Conservation (phyloP, 1,139 yeast genomes). For the Candida sp. region DNA sequence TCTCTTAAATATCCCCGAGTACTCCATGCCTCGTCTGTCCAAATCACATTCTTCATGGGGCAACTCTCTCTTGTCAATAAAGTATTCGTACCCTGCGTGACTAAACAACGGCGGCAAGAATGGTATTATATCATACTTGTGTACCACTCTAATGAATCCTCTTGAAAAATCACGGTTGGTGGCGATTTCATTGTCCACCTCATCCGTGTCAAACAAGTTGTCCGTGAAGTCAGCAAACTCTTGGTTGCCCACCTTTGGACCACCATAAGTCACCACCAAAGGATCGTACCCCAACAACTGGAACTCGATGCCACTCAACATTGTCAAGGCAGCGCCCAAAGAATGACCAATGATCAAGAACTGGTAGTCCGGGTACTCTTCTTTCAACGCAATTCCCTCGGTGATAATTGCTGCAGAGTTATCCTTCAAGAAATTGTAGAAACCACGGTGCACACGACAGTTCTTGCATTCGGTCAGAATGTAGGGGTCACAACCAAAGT, state of each 20-base stretch:
- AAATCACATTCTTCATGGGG: conserved; percentile 51
- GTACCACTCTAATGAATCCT: conserved; percentile 56
- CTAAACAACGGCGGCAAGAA: conserved; percentile 56
- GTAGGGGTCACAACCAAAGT: conserved; percentile 12
- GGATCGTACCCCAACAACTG: conserved; percentile 55
- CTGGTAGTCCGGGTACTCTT: conserved; percentile 47
- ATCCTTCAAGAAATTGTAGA: conserved; percentile 45
- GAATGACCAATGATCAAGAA: conserved; percentile 71
- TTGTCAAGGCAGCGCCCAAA: conserved; percentile 72
- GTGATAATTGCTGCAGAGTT: conserved; percentile 39
- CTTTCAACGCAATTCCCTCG: conserved; percentile 32
- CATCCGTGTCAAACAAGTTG: conserved; percentile 42
- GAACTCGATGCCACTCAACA: conserved; percentile 63
- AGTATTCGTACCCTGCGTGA: conserved; percentile 56
- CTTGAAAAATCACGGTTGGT: conserved; percentile 20
- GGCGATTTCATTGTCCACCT: conserved; percentile 18
- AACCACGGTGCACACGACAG: conserved; percentile 67
- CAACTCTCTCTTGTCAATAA: conserved; percentile 42
- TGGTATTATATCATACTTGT: conserved; percentile 61
- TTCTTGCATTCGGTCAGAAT: conserved; percentile 37
- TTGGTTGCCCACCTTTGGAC: conserved; percentile 64
- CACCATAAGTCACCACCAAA: conserved; percentile 59
- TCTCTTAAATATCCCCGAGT: conserved; percentile 10
- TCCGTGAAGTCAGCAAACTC: conserved; percentile 56
- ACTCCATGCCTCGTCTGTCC: conserved; percentile 19